Evolutionary conservation across 495 filamentous ascomycete genomes (phyloP).

Genomic region (Xylaria palmicola): DNA sequence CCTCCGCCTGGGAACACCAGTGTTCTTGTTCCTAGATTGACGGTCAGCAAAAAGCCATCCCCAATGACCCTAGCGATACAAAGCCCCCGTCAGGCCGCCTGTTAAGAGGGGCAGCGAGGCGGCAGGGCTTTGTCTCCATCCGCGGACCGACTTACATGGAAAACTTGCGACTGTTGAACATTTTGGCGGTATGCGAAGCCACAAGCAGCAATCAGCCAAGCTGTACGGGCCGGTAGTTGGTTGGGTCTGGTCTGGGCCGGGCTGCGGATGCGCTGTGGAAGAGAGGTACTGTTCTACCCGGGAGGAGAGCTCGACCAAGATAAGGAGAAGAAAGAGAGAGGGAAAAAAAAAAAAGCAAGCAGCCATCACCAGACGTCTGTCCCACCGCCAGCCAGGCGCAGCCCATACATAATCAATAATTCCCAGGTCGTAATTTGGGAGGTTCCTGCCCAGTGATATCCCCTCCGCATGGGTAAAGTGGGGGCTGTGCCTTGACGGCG

Average conservation of each 20-base stretch:
- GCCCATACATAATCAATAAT: slow-evolving; percentile 2
- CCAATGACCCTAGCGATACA: too few relatives aligned
- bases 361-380: slow-evolving; percentile 2
- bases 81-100: too few relatives aligned
- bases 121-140: too few relatives aligned
- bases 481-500: not conserved
- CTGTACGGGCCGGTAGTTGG: not conserved
- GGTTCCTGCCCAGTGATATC: not conserved
- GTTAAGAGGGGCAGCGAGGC: not conserved
- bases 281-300: not conserved
- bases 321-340: not conserved
- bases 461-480: not conserved
- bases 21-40: slow-evolving; percentile 47
- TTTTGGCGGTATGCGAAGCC: slow-evolving; percentile 24
- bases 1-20: slow-evolving; percentile 52
- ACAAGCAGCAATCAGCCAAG: not conserved
- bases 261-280: not conserved
- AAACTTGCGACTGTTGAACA: slow-evolving; percentile 54
- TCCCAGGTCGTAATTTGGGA: not conserved
- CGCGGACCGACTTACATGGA: slow-evolving; percentile 40
- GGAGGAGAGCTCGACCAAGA: not conserved
- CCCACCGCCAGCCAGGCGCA: slow-evolving; percentile 2
- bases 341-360: not conserved
- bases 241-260: not conserved
- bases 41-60: not conserved